Evolutionary conservation across 1,284 basidiomycete genomes (phyloP).

Genomic region (Filobasidium uniguttulatum): DNA sequence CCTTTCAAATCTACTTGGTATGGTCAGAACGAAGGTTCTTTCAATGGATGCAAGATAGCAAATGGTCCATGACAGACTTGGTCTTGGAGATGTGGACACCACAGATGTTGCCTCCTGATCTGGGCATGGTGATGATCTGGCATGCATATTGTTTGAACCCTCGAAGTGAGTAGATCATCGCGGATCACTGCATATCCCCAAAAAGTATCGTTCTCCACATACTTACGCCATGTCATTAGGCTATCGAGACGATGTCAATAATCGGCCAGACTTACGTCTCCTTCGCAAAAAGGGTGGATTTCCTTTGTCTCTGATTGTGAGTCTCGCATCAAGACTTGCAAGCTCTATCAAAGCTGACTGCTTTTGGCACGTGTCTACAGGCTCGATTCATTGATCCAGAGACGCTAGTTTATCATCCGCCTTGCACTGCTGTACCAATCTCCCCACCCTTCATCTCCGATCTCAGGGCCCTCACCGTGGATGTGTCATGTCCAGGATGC

Average conservation of each 20-base stretch:
- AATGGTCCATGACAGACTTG: background rate
- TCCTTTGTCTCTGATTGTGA: conserved; percentile 15
- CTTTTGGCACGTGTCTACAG: background rate
- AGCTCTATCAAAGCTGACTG: background rate
- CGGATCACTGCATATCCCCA: background rate
- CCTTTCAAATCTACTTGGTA: background rate
- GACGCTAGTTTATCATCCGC: conserved; percentile 7
- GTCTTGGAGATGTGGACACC: background rate
- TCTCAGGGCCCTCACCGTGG: background rate
- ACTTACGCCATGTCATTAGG: too few relatives aligned
- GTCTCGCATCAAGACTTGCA: background rate
- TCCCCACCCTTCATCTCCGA: conserved; percentile 9
- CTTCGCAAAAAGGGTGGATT: conserved; percentile 15
- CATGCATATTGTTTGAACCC: conserved; percentile 29
- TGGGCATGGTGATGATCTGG: conserved; percentile 26
- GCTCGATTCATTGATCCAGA: conserved; percentile 9
- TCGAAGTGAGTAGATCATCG: conserved; percentile 3
- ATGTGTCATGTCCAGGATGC: conserved; percentile 16
- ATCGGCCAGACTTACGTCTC: conserved; percentile 5
- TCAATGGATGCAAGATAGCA: background rate
- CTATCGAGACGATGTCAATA: conserved; percentile 13
- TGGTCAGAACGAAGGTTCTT: background rate
- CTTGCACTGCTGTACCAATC: background rate
- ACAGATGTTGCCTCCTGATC: conserved; percentile 16
- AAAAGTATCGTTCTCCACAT: background rate